Conservation (phyloP, 805 yeast species). For the Isabelozyma gotoi region DNA sequence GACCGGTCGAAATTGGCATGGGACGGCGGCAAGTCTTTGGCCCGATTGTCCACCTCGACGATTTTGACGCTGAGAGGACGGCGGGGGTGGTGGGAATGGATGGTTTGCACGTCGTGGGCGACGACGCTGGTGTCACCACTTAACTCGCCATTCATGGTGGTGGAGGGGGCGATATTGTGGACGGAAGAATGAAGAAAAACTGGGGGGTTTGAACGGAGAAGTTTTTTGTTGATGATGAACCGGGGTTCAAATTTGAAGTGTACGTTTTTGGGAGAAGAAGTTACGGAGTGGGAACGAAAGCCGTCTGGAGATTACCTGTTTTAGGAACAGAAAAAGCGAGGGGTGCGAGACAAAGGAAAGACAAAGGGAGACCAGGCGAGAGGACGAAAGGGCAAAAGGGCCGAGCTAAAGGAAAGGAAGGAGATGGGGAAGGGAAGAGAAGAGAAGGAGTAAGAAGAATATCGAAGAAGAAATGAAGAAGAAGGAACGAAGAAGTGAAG, state of each 20-base stretch:
- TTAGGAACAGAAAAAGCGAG: neutral
- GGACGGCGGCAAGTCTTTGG: conserved; percentile 25
- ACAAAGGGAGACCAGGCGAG: too few relatives aligned
- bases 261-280: too few relatives aligned
- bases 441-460: too few relatives aligned
- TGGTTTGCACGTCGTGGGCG: neutral
- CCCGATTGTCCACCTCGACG: neutral
- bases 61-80: neutral
- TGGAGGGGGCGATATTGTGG: neutral
- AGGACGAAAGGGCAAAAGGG: too few relatives aligned
- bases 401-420: too few relatives aligned
- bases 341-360: too few relatives aligned
- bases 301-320: neutral
- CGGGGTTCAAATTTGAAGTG: too few relatives aligned
- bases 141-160: neutral
- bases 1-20: conserved; percentile 35
- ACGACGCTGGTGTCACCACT: neutral
- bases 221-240: too few relatives aligned
- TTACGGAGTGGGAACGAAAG: neutral
- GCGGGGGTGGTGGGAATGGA: neutral
- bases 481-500: too few relatives aligned
- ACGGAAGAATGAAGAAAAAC: neutral
- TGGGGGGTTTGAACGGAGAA: too few relatives aligned
- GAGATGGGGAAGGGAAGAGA: too few relatives aligned
- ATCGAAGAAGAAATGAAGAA: too few relatives aligned